These are phyloP conservation scores for Cryptococcus wingfieldii DNA, from an alignment of 1,284 basidiomycete genomes.

Conservation along the genomic window DNA sequence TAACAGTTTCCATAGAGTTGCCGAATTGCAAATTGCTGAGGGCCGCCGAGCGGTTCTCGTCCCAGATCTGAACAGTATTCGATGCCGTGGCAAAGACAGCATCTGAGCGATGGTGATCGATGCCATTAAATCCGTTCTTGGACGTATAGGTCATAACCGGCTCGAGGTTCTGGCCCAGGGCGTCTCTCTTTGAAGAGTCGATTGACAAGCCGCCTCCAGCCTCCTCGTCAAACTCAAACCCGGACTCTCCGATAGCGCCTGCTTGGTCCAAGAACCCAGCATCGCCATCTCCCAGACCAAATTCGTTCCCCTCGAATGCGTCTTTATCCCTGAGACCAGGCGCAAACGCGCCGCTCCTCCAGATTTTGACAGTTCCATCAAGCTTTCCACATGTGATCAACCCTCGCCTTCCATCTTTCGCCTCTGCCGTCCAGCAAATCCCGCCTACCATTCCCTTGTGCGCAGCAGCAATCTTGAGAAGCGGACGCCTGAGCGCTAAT, in stretches of 20 bases:
- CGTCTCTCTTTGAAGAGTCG: conserved; percentile 40
- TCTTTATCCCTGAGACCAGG: conserved; percentile 41
- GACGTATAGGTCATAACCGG: conserved; percentile 72
- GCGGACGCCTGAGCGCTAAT: conserved; percentile 63
- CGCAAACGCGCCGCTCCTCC: conserved; percentile 57
- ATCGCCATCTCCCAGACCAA: conserved; percentile 27
- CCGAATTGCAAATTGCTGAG: conserved; percentile 78
- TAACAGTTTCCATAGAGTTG: conserved; percentile 78
- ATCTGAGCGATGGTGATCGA: conserved; percentile 87
- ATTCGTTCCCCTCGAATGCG: conserved; percentile 44
- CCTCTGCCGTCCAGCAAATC: conserved; percentile 46
- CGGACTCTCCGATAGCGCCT: conserved; percentile 43
- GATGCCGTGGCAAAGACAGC: conserved; percentile 91
- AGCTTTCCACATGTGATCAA: conserved; percentile 81
- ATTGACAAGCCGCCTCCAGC: conserved; percentile 44
- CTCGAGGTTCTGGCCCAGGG: conserved; percentile 40
- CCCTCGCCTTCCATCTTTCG: conserved; percentile 56
- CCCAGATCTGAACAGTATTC: conserved; percentile 93
- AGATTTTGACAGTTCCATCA: conserved; percentile 87
- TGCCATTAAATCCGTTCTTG: conserved; percentile 83
- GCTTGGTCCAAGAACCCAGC: conserved; percentile 34
- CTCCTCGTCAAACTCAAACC: conserved; percentile 35
- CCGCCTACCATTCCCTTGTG: conserved; percentile 93
- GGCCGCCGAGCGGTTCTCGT: conserved; percentile 79
- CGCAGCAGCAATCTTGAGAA: conserved; percentile 69